Evolutionary conservation across 495 filamentous ascomycete genomes (phyloP), one percentile per base, ranked within the genome.

Genomic region (Barbatosphaeria neglecta): DNA sequence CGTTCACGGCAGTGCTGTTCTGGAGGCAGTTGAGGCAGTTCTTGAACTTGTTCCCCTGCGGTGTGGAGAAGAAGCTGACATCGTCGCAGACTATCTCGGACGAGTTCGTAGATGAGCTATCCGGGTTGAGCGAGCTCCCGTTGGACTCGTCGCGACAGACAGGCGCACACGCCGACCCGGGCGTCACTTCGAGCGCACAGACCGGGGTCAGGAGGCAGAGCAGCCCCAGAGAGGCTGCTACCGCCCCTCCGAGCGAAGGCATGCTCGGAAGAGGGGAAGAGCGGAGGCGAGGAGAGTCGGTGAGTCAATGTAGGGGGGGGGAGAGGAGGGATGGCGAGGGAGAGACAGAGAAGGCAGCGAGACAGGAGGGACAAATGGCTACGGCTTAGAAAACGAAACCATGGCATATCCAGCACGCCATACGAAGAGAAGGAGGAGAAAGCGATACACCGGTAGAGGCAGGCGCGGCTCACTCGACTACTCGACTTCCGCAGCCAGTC

Each of bases 1-100:
- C 50, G 58, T 76, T 72, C 15, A 65, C 50, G 47, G 69, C 75
- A 6, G 64, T 62, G 46, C 79, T 83, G n/a, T 68, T 56, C 50
- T 82, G 61, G 43, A 78, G 57, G 48, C 81, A 84, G n/a, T 64
- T 59, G 22, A 82, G 44, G 44, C 81, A 84, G 7, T 66, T 60
- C 52, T 81, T 57, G 50, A 81, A 84, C 38, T 63, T 61, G 22
- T 56, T 61, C 1, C 79, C 81, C 9, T 53, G 61, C 0, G 48
- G 44, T 1, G 69, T 66, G 9, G 52, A 56, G 15, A 61, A 62
- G 51, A 68, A 83, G 4, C 67, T 59, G 2, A 50, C 41, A 56
- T 83, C 77, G 37, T 68, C 45, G 55, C 80, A 83, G 1, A 60
- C 60, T 37, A 83, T 76, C 41, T 83, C 75, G 22, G 68, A 61